Conservation (phyloP, 2,329 filamentous ascomycete species). For the Fusarium drepaniforme region DNA sequence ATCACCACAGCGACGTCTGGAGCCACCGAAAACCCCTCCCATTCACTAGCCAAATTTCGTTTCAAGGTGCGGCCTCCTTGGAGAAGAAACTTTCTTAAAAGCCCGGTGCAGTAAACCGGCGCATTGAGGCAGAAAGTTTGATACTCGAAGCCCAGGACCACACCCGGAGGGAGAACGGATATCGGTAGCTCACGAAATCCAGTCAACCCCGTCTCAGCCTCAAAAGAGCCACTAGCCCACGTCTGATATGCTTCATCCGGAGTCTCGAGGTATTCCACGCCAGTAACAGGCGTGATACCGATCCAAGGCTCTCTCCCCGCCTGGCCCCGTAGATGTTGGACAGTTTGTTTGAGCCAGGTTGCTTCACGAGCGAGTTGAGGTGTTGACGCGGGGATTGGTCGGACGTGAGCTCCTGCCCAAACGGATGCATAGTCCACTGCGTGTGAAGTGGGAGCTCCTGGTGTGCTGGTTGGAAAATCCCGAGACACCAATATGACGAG, state of each 20-base stretch:
- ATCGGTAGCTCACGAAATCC: not conserved
- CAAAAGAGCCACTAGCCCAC: not conserved
- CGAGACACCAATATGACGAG: not conserved
- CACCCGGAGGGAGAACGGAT: not conserved
- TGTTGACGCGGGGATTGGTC: not conserved
- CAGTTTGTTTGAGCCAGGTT: not conserved
- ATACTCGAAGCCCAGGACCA: not conserved
- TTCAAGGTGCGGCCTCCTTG: not conserved
- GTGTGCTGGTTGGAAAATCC: not conserved
- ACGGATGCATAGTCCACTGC: not conserved
- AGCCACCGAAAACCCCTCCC: not conserved
- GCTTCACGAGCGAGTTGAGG: not conserved
- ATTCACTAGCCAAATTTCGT: not conserved
- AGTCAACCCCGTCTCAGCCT: not conserved
- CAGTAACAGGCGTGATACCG: not conserved
- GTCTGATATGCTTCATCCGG: not conserved
- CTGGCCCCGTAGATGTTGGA: not conserved
- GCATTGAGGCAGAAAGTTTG: not conserved
- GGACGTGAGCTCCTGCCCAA: not conserved
- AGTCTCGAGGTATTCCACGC: not conserved
- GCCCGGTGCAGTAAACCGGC: not conserved
- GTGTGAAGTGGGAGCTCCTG: not conserved
- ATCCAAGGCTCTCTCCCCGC: not conserved
- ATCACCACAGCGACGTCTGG: not conserved
- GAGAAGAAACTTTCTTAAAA: not conserved